Evolutionary conservation across 2,329 filamentous ascomycete species (phyloP).

Genomic region (Penicillium capsulatum): DNA sequence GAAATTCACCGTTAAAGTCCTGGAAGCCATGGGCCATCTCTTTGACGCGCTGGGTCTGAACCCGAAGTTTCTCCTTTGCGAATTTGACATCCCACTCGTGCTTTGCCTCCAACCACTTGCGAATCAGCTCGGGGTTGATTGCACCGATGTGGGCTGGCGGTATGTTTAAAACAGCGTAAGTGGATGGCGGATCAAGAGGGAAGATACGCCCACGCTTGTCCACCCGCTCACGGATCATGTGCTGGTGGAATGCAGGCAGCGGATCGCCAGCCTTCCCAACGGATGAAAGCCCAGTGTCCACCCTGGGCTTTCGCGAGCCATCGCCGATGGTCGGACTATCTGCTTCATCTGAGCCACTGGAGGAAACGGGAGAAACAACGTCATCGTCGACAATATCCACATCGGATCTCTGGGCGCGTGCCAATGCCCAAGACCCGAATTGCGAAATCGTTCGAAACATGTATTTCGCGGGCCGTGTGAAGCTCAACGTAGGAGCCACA

Average conservation of each 20-base stretch:
- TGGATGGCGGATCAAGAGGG: conserved; percentile 59
- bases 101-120: conserved; percentile 77
- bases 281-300: conserved; percentile 30
- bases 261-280: conserved; percentile 85
- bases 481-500: conserved; percentile 86
- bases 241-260: conserved; percentile 69
- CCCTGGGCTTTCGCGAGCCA: conserved; percentile 9
- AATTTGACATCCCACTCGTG: conserved; percentile 70
- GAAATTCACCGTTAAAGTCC: conserved; percentile 67
- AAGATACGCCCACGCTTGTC: conserved; percentile 72
- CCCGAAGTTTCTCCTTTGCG: conserved; percentile 61
- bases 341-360: conserved; percentile 34
- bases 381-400: conserved; percentile 82
- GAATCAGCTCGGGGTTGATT: conserved; percentile 72
- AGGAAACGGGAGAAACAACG: conserved; percentile 69
- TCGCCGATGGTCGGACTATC: conserved; percentile 3
- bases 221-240: conserved; percentile 91
- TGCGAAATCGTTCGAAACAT: conserved; percentile 93
- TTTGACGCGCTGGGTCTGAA: conserved; percentile 68
- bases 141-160: conserved; percentile 65
- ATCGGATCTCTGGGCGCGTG: conserved; percentile 70
- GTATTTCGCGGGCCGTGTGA: conserved; percentile 90
- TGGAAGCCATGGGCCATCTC: conserved; percentile 70
- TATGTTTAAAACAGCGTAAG: conserved; percentile 65
- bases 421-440: conserved; percentile 87